Evolutionary conservation across 768 basidiomycete genomes (phyloP), one percentile per base, ranked within the genome.

Genomic region (Rhizopogon roseolus): DNA sequence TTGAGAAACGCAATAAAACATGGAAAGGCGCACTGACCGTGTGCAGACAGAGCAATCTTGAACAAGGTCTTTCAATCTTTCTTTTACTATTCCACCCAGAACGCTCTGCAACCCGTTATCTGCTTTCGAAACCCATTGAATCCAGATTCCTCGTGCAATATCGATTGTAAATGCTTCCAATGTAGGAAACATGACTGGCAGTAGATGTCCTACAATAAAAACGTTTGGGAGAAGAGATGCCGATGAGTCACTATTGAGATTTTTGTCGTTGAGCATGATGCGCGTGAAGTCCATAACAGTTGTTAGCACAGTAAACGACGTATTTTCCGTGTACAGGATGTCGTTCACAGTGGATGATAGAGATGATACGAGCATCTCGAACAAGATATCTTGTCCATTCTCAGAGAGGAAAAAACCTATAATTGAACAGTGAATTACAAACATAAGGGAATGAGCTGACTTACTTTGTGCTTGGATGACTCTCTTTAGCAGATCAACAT

Each of bases 181-280:
- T 49, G 19, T 58, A 58, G 45, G 69, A 69, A 8, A 60, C 61
- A 1, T 48, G 9, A 48, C 22, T 14, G 83, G 77, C 3, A 81
- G 49, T 29, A 86, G 65, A 60, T 77, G 73, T 2, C 71, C 78
- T 19, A 79, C 71, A 7, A 81, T 56, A 59, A 80, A 84, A 6
- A 84, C 52, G 44, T 75, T 66, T 0, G 76, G 76, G 9, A 81
- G 50, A 32, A 80, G 54, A 1, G 59, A 62, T 16, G 46, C 43
- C 16, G 36, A 44, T 22, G 59, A 19, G 22, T 57, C 53, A n/a
- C 16, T 48, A 38, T 25, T 58, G 28, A 38, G 51, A 42, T 16
- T 28, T 45, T 42, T 11, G 22, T 25, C n/a, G 11, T 60, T 45
- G 49, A 70, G 62, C 5, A 71, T 56, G 8, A 61, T 57, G n/a